phyloP scores from a whole-genome alignment of 805 yeast genomes.

The Yamadazyma ubonensis region DNA sequence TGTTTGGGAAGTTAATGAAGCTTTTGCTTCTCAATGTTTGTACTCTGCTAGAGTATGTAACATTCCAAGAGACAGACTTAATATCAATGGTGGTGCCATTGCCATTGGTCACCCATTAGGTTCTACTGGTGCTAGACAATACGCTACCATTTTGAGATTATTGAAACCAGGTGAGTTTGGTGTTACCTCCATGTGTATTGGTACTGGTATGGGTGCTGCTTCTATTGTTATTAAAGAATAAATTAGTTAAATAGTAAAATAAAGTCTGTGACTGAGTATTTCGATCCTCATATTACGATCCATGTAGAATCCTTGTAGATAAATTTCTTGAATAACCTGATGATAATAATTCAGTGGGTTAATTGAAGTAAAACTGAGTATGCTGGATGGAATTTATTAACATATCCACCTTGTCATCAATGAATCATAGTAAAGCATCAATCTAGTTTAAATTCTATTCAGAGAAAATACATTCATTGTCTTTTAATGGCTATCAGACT shows the following conservation, averaged over 20 bases:
- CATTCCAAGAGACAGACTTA: conserved; percentile 61
- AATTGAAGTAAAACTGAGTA: no score
- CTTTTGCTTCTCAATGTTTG: conserved; percentile 93
- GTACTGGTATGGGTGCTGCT: conserved; percentile 99
- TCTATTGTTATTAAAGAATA: conserved; percentile 79
- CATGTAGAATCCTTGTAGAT: no score
- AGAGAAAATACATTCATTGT: no score
- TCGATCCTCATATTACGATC: no score
- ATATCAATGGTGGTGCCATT: conserved; percentile 95
- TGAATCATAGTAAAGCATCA: no score
- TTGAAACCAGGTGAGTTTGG: conserved; percentile 80
- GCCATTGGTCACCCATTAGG: conserved; percentile 89
- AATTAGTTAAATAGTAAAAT: conserved; percentile 10
- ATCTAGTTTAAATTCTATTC: no score
- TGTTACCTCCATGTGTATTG: conserved; percentile 94
- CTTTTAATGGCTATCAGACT: no score
- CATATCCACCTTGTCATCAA: no score
- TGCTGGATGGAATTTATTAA: no score
- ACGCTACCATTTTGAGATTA: conserved; percentile 83
- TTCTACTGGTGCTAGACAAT: conserved; percentile 78
- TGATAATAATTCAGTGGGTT: no score
- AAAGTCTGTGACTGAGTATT: not conserved
- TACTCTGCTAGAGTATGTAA: conserved; percentile 66
- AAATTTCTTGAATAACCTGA: no score
- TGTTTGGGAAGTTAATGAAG: conserved; percentile 90